Conservation (phyloP, 1,284 basidiomycete species). For the Ustilago nuda region DNA sequence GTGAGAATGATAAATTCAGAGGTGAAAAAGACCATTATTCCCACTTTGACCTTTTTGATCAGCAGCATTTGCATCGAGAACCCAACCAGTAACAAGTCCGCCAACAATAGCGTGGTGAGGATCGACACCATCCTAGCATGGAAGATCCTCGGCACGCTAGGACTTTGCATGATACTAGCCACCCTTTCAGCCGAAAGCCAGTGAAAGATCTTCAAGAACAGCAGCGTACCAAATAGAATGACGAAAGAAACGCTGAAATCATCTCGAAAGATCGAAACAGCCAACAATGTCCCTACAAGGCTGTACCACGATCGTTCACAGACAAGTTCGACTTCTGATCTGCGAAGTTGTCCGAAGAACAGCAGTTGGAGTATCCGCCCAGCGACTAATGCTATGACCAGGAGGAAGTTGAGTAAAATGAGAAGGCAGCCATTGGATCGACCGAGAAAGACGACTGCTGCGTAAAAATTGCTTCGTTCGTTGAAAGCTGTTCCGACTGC, state of each 20-base stretch:
- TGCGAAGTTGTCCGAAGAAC: constrained; percentile 89
- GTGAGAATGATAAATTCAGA: constrained; percentile 88
- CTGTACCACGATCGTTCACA: constrained; percentile 98
- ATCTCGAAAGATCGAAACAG: constrained; percentile 91
- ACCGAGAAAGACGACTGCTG: constrained; percentile 89
- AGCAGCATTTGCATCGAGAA: constrained; percentile 76
- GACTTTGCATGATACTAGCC: constrained; percentile 98
- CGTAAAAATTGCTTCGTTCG: constrained; percentile 91
- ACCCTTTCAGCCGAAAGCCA: constrained; percentile 95
- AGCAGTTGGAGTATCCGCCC: constrained; percentile 84
- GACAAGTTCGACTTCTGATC: constrained; percentile 92
- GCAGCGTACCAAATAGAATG: constrained; percentile 88
- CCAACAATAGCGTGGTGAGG: constrained; percentile 77
- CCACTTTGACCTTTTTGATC: constrained; percentile 71
- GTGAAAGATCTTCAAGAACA: constrained; percentile 97
- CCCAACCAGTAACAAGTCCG: constrained; percentile 79
- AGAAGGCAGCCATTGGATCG: constrained; percentile 78
- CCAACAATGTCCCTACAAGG: constrained; percentile 92
- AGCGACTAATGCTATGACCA: constrained; percentile 80
- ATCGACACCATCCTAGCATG: constrained; percentile 83
- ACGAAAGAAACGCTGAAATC: constrained; percentile 83
- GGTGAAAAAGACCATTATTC: constrained; percentile 86
- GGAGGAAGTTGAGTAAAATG: constrained; percentile 88
- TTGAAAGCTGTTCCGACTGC: constrained; percentile 77
- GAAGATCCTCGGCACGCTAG: constrained; percentile 82